Percentiles rank a stretch among this genome's conserved stretches.
Conservation (phyloP, 2,329 filamentous ascomycete species). For the Cladobotryum mycophilum region DNA sequence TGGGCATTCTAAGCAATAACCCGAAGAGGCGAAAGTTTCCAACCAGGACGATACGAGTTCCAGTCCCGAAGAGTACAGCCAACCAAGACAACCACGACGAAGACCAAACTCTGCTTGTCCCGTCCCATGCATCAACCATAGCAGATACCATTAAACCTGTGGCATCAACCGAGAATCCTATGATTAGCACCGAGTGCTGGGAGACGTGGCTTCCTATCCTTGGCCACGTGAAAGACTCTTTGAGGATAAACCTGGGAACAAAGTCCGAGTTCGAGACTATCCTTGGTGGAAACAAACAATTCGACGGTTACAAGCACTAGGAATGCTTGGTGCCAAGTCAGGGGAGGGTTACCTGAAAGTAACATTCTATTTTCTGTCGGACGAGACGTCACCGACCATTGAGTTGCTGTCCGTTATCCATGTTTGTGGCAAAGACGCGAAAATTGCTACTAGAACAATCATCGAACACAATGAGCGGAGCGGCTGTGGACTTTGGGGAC, state of each 20-base stretch:
- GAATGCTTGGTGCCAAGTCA: neutral
- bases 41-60: too few relatives aligned
- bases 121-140: too few relatives aligned
- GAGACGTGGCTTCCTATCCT: neutral
- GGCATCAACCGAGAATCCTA: too few relatives aligned
- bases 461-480: conserved; percentile 1
- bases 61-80: too few relatives aligned
- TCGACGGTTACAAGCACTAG: neutral
- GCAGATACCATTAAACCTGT: too few relatives aligned
- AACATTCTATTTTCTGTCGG: neutral
- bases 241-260: neutral
- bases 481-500: neutral
- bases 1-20: too few relatives aligned
- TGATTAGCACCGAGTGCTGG: neutral
- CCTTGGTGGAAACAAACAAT: neutral
- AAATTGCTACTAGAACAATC: neutral
- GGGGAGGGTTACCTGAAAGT: neutral
- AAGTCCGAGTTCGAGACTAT: neutral
- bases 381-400: neutral
- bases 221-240: neutral
- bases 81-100: too few relatives aligned
- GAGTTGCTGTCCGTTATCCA: neutral
- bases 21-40: too few relatives aligned
- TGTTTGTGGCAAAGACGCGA: neutral
- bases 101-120: too few relatives aligned